Base-by-base conservation (phyloP, 192 early-diverging fungal genomes). In the Umbelopsis sp. region DNA sequence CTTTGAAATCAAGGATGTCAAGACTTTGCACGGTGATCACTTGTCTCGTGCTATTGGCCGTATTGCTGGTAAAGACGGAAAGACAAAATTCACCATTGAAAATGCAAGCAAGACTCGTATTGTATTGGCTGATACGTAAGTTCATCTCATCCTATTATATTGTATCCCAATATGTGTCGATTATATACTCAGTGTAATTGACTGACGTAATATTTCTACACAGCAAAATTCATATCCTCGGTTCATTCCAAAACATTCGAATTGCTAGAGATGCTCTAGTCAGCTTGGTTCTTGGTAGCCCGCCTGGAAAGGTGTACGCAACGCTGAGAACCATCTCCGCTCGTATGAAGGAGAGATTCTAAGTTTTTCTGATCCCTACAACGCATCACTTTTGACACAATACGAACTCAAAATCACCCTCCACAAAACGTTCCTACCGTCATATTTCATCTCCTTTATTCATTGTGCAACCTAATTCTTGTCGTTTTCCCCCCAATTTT, bases 1-100 rank as follows among this genome's bases (percentile, higher is more conserved):
- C 7, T 99, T 99, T 81, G 96, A 98, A 70, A 92, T 97, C 83
- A 98, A 98, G 85, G 97, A 99, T 81, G 88, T 99, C 32, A 96
- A 97, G 85, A 97, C 94, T 7, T 80, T 99, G 45, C 87, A 90
- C 45, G 96, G 96, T 29, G 97, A 99, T 79, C 95, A 99, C 80
- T 82, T 99, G 80, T 93, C 94, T 22, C 91, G 97, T 67, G 97
- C 97, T 20, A 96, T 99, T 76, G 97, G 97, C 71, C 94, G 97
- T 74, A 95, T 99, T 84, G 96, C 96, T 24, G 97, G 97, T 50
- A 95, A 96, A 80, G 94, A 96, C 70, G 97, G 97, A 52, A 96
- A 97, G 77, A 97, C 96, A 9, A 96, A 96, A 76, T 97, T 91
- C 70, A 94, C 97, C 5, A 99, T 99, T 71, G 97, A 99, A 78